phyloP scores from a whole-genome alignment of 179 eudicot species.

The Beta corolliflora region DNA sequence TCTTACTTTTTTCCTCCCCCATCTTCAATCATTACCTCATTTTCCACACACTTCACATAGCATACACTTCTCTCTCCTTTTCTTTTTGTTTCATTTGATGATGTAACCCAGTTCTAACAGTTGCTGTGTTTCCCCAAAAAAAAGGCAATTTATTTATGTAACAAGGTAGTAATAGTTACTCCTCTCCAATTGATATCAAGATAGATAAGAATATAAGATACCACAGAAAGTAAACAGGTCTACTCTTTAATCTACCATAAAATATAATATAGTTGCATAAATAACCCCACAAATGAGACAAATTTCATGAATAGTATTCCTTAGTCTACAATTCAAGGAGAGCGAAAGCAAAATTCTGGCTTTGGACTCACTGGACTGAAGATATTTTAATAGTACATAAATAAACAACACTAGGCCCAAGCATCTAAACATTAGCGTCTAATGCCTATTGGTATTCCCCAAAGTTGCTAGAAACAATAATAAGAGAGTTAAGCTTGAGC shows the following conservation, averaged over 20 bases:
- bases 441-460: neutral
- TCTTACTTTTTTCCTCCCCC: neutral
- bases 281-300: neutral
- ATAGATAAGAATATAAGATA: too few relatives aligned
- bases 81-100: neutral
- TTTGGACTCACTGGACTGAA: neutral
- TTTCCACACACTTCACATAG: neutral
- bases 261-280: too few relatives aligned
- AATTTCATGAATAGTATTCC: neutral
- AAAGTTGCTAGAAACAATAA: neutral
- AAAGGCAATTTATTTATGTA: too few relatives aligned
- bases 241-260: too few relatives aligned
- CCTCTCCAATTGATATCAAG: too few relatives aligned
- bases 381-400: neutral
- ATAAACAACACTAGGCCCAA: neutral
- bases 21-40: neutral
- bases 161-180: too few relatives aligned
- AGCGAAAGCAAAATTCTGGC: neutral
- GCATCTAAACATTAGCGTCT: too few relatives aligned
- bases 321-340: neutral
- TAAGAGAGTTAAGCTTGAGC: slow-evolving; percentile 2
- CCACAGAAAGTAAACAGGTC: too few relatives aligned
- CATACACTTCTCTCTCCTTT: neutral
- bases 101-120: neutral
- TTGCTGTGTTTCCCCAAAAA: too few relatives aligned